phyloP scores from a whole-genome alignment of 1,284 basidiomycete species.

The Microbotryum scabiosae region DNA sequence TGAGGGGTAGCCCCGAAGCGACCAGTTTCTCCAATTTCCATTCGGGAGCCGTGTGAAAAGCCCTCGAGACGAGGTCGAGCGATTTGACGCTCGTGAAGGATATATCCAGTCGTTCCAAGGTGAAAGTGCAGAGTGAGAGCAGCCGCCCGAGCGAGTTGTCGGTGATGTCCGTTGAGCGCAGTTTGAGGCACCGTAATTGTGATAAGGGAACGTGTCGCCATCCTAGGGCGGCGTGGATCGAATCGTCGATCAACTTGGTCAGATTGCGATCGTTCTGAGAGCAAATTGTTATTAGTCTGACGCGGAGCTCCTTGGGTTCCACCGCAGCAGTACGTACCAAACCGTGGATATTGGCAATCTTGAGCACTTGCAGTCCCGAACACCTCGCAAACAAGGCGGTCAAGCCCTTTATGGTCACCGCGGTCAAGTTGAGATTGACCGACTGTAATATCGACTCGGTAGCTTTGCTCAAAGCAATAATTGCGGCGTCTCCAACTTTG shows the following conservation, averaged over 20 bases:
- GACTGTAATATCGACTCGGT: constrained; percentile 15
- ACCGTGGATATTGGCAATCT: constrained; percentile 27
- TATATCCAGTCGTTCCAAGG: constrained; percentile 32
- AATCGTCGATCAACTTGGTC: constrained; percentile 17
- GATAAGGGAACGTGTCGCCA: constrained; percentile 27
- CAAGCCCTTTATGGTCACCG: constrained; percentile 30
- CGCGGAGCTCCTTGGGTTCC: too few species aligned
- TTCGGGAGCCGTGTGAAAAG: constrained; percentile 12
- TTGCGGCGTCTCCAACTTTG: constrained; percentile 29
- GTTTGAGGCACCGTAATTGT: constrained; percentile 29
- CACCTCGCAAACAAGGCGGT: constrained; percentile 26
- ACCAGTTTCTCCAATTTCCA: constrained; percentile 31
- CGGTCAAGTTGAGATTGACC: constrained; percentile 31
- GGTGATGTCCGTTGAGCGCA: constrained; percentile 30
- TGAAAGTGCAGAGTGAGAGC: constrained; percentile 27
- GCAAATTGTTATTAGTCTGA: background rate
- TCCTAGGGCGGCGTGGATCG: constrained; percentile 9
- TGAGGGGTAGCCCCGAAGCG: constrained; percentile 29
- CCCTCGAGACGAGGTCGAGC: constrained; percentile 31
- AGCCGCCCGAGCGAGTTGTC: constrained; percentile 30
- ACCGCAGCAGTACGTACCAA: constrained; percentile 14
- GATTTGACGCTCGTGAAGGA: constrained; percentile 30
- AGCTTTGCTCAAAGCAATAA: constrained; percentile 26
- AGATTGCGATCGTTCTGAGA: constrained; percentile 26
- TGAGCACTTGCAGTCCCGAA: constrained; percentile 29